phyloP scores from a whole-genome alignment of 2,329 filamentous ascomycete genomes.

The Fusarium graminum region DNA sequence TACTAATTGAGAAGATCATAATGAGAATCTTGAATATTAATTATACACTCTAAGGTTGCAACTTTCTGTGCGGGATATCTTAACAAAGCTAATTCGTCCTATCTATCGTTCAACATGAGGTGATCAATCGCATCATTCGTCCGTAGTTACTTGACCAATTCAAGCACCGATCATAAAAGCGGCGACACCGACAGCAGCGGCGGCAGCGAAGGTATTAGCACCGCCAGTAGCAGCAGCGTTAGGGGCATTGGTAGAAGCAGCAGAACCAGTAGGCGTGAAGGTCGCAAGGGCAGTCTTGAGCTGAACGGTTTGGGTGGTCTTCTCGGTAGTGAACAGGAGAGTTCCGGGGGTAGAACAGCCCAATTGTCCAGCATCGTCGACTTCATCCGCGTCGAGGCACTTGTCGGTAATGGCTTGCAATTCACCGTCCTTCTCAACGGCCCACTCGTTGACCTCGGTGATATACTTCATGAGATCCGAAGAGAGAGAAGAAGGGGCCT shows the following conservation, averaged over 20 bases:
- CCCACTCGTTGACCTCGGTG: slow-evolving; percentile 20
- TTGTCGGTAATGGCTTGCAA: slow-evolving; percentile 11
- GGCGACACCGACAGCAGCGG: slow-evolving; percentile 23
- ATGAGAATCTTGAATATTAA: not conserved
- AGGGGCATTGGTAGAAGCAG: not conserved
- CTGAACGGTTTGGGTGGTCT: slow-evolving; percentile 22
- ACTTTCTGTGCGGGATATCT: slow-evolving; percentile 22
- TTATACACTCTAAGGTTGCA: slow-evolving; percentile 11
- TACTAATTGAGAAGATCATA: no score
- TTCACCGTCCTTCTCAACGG: slow-evolving; percentile 4
- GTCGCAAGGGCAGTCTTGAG: slow-evolving; percentile 15
- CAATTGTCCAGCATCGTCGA: not conserved
- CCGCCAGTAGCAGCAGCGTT: slow-evolving; percentile 11
- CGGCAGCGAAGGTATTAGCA: slow-evolving; percentile 10
- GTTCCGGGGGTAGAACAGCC: slow-evolving; percentile 20
- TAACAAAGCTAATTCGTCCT: slow-evolving; percentile 17
- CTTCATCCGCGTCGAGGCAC: slow-evolving; percentile 13
- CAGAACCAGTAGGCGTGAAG: not conserved
- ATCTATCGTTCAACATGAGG: not conserved
- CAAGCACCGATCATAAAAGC: slow-evolving; percentile 25
- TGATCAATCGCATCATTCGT: not conserved
- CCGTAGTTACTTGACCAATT: not conserved
- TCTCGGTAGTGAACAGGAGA: slow-evolving; percentile 28
- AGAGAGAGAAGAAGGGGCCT: slow-evolving; percentile 27
- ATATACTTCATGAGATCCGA: slow-evolving; percentile 28